Conservation (phyloP, 202 grass and related monocot species). For the Musa balbisiana region DNA sequence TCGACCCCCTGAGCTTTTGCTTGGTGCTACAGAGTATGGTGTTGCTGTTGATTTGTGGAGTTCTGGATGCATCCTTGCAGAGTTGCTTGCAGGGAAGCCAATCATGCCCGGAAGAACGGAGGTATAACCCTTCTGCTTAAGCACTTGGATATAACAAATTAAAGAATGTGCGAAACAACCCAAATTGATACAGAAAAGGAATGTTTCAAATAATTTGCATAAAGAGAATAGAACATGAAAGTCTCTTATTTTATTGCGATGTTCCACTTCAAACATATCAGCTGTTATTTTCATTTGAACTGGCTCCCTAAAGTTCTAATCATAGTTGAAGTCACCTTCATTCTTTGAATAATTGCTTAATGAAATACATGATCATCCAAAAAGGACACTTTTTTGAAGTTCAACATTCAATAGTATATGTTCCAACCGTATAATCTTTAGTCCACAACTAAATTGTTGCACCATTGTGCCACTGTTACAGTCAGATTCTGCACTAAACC, state of each 20-base stretch:
- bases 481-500: too few species aligned
- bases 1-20: constrained; percentile 79
- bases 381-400: too few species aligned
- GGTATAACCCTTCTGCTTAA: constrained; percentile 31
- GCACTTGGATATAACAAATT: constrained; percentile 3
- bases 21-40: constrained; percentile 65
- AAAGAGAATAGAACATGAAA: neutral
- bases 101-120: constrained; percentile 95
- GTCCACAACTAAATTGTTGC: too few species aligned
- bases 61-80: constrained; percentile 76
- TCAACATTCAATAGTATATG: too few species aligned
- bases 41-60: constrained; percentile 89
- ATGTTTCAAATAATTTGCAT: neutral
- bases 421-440: too few species aligned
- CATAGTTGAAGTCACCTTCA: neutral
- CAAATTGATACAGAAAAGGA: neutral
- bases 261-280: neutral
- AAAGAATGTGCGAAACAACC: neutral
- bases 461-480: too few species aligned
- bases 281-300: neutral
- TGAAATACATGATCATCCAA: too few species aligned
- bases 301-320: neutral
- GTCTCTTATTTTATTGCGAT: neutral
- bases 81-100: constrained; percentile 71
- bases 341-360: too few species aligned